Conservation (phyloP, 2,329 filamentous ascomycete species). For the Colletotrichum tofieldiae region DNA sequence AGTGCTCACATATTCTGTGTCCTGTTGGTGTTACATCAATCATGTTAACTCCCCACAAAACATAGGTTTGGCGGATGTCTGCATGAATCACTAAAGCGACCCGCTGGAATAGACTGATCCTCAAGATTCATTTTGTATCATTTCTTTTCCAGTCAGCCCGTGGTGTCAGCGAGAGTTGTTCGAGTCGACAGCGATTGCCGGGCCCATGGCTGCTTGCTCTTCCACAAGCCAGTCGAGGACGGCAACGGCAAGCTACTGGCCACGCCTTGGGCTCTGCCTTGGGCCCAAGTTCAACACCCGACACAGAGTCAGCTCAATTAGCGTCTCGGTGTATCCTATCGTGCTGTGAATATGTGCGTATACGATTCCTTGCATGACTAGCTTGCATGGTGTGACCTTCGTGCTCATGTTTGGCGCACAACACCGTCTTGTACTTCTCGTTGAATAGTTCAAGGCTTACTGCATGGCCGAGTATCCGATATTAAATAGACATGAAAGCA, state of each 20-base stretch:
- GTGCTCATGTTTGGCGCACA: background rate
- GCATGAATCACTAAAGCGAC: background rate
- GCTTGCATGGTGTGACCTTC: background rate
- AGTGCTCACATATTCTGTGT: background rate
- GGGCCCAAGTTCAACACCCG: background rate
- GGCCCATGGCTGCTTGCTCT: background rate
- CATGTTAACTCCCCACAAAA: background rate
- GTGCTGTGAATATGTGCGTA: background rate
- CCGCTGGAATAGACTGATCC: background rate
- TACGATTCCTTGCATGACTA: background rate
- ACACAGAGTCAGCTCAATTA: too few species aligned
- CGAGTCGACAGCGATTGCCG: background rate
- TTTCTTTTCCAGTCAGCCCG: background rate
- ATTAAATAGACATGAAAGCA: background rate
- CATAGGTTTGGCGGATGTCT: background rate
- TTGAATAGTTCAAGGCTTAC: background rate
- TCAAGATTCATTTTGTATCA: background rate
- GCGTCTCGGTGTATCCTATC: background rate
- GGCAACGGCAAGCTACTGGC: background rate
- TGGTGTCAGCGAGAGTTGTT: rapidly evolving
- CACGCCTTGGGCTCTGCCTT: background rate
- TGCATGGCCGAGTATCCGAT: background rate
- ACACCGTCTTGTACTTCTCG: background rate
- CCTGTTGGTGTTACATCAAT: background rate
- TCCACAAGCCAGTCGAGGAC: background rate